Base-by-base conservation (phyloP, 1,284 basidiomycete species). In the Apiotrichum veenhuisii region DNA sequence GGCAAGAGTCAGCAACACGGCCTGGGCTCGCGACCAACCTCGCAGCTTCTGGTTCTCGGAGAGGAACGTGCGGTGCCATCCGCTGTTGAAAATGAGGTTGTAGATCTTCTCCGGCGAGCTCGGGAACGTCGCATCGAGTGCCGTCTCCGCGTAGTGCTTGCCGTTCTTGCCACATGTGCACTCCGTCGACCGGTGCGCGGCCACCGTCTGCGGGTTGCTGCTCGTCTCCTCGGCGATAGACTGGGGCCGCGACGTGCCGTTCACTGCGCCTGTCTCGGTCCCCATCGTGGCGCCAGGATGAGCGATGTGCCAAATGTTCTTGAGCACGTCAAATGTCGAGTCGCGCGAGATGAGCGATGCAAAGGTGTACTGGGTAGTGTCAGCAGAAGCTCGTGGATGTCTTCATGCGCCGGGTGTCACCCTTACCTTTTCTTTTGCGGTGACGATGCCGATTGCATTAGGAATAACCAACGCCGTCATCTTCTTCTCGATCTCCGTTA, bases 381-480 rank as follows among this genome's bases (percentile, higher is more conserved):
- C 23, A 36, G 27, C 38, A 33, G 20, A n/a, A n/a, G n/a, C n/a
- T n/a, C n/a, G n/a, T n/a, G 49, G 9, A 41, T 47, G 25, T 11
- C 25, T 14, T 8, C 9, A 11, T 36, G 5, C 10, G n/a, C 12
- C 18, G 38, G n/a, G n/a, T n/a, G n/a, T n/a, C n/a, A n/a, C n/a
- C n/a, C 49, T 11, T 27, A 79, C 79, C 58, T 80, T 79, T 40
- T 77, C 75, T 59, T 87, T 86, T 27, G 85, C 82, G 0, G 95
- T 97, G 15, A 87, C 85, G 54, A 98, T 83, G 67, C 89, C 88
- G 65, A 99, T 95, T 11, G 93, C 95, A 73, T 98, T 99, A 15
- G 96, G 95, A 62, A 98, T 99, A 57, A 99, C 91, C 64, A 96
- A 89, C 1, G 95, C 95, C 0, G 96, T 98, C 91, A 95, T 98